phyloP scores from a whole-genome alignment of 83 land plant genomes.

The Picea engelmannii region DNA sequence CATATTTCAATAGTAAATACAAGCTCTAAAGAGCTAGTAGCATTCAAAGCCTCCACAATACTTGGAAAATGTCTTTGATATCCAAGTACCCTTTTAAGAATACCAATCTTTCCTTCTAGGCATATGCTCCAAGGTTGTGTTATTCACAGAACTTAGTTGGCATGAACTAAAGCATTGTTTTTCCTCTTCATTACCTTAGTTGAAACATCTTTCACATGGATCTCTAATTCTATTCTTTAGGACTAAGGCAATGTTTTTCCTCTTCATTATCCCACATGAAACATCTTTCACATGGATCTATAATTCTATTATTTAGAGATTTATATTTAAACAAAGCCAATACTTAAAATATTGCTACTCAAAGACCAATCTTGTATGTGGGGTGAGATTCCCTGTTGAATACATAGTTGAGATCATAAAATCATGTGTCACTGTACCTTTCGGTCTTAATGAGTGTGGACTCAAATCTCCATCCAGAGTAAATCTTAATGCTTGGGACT shows the following conservation, averaged over 20 bases:
- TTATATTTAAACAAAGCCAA: background rate
- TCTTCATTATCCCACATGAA: background rate
- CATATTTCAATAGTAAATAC: too few species aligned
- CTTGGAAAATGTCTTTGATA: too few species aligned
- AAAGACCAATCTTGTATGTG: background rate
- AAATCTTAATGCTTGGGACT: background rate
- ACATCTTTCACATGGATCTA: background rate
- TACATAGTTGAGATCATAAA: background rate
- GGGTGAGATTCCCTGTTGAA: background rate
- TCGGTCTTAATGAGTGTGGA: background rate
- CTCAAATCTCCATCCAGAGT: background rate
- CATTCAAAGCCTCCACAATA: too few species aligned
- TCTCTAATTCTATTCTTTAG: too few species aligned
- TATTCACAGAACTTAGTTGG: too few species aligned
- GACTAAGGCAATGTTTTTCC: too few species aligned
- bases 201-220: too few species aligned
- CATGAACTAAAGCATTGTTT: background rate
- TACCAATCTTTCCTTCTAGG: too few species aligned
- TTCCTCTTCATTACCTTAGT: background rate
- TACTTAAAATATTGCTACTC: background rate
- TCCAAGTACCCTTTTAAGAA: too few species aligned
- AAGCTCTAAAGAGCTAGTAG: background rate
- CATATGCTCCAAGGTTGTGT: too few species aligned
- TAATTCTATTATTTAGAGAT: background rate
- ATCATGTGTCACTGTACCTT: too few species aligned